phyloP scores from a whole-genome alignment of 768 basidiomycete species.

The Naematelia aurantialba region DNA sequence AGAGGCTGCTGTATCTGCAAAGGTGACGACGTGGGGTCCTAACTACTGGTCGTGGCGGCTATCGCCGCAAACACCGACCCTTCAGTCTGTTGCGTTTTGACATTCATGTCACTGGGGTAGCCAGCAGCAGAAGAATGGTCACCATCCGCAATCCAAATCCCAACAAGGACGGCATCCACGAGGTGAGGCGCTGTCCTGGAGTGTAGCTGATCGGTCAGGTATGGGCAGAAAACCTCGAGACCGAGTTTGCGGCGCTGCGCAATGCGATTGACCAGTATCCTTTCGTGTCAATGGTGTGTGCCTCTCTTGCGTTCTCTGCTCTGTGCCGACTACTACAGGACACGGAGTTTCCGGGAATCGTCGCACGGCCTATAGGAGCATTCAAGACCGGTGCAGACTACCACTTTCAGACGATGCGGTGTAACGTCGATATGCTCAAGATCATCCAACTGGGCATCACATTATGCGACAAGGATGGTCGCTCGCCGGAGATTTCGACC shows the following conservation, averaged over 20 bases:
- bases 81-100: not conserved
- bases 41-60: too few species aligned
- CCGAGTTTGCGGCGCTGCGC: slow-evolving; percentile 84
- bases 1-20: too few species aligned
- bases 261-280: slow-evolving; percentile 84
- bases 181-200: slow-evolving; percentile 20
- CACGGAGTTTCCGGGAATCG: slow-evolving; percentile 97
- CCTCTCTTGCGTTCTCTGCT: not conserved
- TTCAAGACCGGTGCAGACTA: slow-evolving; percentile 98
- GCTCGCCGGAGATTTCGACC: slow-evolving; percentile 84
- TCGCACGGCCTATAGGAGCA: slow-evolving; percentile 90
- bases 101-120: slow-evolving; percentile 2
- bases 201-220: slow-evolving; percentile 56
- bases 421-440: slow-evolving; percentile 96
- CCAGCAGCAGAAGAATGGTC: not conserved
- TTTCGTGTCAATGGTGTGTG: slow-evolving; percentile 84
- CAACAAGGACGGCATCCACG: slow-evolving; percentile 39
- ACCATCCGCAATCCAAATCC: slow-evolving; percentile 16
- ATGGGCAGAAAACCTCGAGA: slow-evolving; percentile 88
- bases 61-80: not conserved
- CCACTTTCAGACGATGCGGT: slow-evolving; percentile 99
- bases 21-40: too few species aligned
- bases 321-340: slow-evolving; percentile 75
- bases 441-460: slow-evolving; percentile 97
- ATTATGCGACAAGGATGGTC: slow-evolving; percentile 87